These are phyloP conservation scores for Hamamelis virginiana DNA, from an alignment of 164 flowering plant species.

Conservation along the genomic window DNA sequence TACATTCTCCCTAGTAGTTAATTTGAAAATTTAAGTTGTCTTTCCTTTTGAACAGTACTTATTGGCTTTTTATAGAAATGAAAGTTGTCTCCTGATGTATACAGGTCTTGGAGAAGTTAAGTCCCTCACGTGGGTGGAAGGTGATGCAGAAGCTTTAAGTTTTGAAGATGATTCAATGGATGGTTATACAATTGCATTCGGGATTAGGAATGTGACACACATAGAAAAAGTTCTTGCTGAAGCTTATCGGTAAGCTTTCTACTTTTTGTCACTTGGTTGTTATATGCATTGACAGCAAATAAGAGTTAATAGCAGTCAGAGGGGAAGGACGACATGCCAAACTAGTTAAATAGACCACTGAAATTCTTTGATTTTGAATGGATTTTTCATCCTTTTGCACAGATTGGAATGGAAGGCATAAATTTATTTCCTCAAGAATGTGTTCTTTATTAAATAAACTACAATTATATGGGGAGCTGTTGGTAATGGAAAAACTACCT, in stretches of 20 bases:
- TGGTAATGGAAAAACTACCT: too few species aligned
- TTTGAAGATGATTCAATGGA: constrained; percentile 86
- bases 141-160: constrained; percentile 92
- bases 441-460: too few species aligned
- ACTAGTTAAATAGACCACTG: background rate
- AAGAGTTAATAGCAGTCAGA: background rate
- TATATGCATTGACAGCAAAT: background rate
- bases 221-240: constrained; percentile 89
- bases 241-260: constrained; percentile 69
- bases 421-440: too few species aligned
- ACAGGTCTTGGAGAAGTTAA: constrained; percentile 73
- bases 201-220: constrained; percentile 96
- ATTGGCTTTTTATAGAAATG: background rate
- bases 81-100: background rate
- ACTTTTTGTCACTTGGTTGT: background rate
- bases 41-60: background rate
- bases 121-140: constrained; percentile 89
- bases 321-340: background rate
- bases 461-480: too few species aligned
- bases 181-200: constrained; percentile 98
- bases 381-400: too few species aligned
- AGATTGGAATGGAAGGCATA: too few species aligned
- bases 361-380: too few species aligned
- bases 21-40: background rate
- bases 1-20: too few species aligned